phyloP scores from a whole-genome alignment of 108 stramenopile species.

The Cyclostephanos invisitatus region DNA sequence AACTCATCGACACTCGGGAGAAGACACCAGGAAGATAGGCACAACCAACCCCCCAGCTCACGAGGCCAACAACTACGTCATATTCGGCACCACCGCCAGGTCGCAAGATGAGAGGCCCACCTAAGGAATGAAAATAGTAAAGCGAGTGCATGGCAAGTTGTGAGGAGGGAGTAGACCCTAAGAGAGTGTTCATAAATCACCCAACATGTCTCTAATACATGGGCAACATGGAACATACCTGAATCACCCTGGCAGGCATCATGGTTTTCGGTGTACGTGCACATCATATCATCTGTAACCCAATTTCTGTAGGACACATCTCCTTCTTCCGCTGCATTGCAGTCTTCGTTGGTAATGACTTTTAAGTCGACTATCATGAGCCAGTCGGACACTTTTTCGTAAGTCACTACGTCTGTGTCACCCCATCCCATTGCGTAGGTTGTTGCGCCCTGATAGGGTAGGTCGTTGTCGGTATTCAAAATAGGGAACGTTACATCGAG shows the following conservation, averaged over 20 bases:
- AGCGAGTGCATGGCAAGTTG: not conserved
- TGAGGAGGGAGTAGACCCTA: not conserved
- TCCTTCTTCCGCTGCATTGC: conserved; percentile 6
- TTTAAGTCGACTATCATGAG: conserved; percentile 19
- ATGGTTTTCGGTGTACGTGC: conserved; percentile 6
- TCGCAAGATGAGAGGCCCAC: conserved; percentile 26
- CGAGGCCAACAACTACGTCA: conserved; percentile 38
- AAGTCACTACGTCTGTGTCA: not conserved
- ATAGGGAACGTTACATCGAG: not conserved
- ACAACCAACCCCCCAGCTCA: conserved; percentile 37
- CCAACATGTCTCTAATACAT: not conserved
- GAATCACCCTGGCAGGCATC: conserved; percentile 38
- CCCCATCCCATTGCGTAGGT: conserved; percentile 28
- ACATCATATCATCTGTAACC: conserved; percentile 24
- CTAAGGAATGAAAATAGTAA: not conserved
- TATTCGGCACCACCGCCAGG: conserved; percentile 10
- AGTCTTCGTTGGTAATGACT: conserved; percentile 23
- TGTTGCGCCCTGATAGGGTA: not conserved
- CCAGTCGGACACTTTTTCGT: not conserved
- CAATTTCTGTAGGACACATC: conserved; percentile 8
- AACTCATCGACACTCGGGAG: conserved; percentile 10
- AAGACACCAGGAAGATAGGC: conserved; percentile 10
- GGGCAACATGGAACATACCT: not conserved
- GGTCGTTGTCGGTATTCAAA: conserved; percentile 3
- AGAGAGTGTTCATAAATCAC: not conserved